Evolutionary conservation across 768 basidiomycete species (phyloP).

Genomic region (Pholiota microspora): DNA sequence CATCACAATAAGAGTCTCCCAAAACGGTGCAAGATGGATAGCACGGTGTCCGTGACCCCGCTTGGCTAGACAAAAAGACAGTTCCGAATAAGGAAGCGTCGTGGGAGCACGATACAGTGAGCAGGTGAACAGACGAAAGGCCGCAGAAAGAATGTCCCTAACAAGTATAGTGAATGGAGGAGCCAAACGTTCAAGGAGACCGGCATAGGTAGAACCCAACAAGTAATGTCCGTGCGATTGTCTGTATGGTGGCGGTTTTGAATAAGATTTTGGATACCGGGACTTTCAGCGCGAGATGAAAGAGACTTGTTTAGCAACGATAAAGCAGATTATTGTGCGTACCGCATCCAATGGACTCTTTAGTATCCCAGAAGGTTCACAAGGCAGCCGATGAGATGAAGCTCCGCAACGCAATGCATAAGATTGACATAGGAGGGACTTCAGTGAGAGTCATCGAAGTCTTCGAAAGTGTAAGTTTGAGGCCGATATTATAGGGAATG

Average conservation of each 20-base stretch:
- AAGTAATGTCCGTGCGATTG: constrained; percentile 1
- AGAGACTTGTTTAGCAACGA: background rate
- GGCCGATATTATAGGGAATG: too few relatives aligned
- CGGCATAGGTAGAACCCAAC: background rate
- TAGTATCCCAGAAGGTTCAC: background rate
- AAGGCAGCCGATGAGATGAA: too few relatives aligned
- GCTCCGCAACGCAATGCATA: too few relatives aligned
- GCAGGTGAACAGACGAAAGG: background rate
- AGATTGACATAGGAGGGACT: too few relatives aligned
- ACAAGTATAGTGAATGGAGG: constrained; percentile 1
- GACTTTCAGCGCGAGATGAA: background rate
- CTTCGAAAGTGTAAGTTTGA: too few relatives aligned
- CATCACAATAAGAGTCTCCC: constrained; percentile 20
- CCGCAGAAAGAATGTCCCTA: background rate
- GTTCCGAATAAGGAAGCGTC: constrained; percentile 15
- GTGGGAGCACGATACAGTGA: constrained; percentile 4
- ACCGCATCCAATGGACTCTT: background rate
- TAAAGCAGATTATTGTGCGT: background rate
- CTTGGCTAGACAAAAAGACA: constrained; percentile 23
- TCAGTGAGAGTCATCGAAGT: too few relatives aligned
- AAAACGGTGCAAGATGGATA: background rate
- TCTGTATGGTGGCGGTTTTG: background rate
- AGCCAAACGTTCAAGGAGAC: background rate
- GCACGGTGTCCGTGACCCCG: background rate
- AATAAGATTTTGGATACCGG: background rate